phyloP scores from a whole-genome alignment of 805 yeast genomes.

The Yarrowia bubula region DNA sequence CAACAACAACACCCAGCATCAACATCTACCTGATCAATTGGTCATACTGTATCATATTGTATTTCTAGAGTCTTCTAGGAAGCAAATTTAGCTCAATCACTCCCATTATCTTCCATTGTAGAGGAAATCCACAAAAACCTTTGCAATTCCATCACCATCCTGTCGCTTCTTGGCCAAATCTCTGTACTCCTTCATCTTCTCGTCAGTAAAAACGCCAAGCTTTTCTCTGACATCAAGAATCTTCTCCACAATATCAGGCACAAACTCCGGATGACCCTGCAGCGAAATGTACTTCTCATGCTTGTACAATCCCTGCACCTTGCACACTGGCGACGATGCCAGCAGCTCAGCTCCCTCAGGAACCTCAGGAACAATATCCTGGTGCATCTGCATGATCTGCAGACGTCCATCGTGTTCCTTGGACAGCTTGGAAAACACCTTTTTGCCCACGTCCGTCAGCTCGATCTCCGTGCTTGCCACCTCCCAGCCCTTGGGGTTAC shows the following conservation, averaged over 20 bases:
- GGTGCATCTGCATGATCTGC: slow-evolving; percentile 55
- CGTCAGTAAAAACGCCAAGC: not conserved
- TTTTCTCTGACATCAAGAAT: slow-evolving; percentile 29
- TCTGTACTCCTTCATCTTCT: slow-evolving; percentile 31
- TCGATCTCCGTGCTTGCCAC: slow-evolving; percentile 55
- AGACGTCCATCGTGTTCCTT: slow-evolving; percentile 35
- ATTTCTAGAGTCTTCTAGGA: too few species aligned
- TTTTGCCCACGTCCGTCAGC: slow-evolving; percentile 46
- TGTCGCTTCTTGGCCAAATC: slow-evolving; percentile 26
- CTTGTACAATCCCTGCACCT: slow-evolving; percentile 64
- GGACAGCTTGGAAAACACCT: slow-evolving; percentile 38
- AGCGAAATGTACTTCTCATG: slow-evolving; percentile 57
- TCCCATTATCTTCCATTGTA: not conserved
- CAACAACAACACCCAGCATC: too few species aligned
- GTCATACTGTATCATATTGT: too few species aligned
- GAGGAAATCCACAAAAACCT: slow-evolving; percentile 31
- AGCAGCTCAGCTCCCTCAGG: slow-evolving; percentile 45
- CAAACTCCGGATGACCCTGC: slow-evolving; percentile 91
- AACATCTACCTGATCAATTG: too few species aligned
- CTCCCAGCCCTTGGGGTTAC: slow-evolving; percentile 71
- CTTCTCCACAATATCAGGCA: slow-evolving; percentile 36
- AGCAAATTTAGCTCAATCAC: too few species aligned
- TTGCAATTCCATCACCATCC: slow-evolving; percentile 33
- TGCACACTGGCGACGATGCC: slow-evolving; percentile 57
- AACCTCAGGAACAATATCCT: slow-evolving; percentile 51